These are phyloP conservation scores for Westerdykella ornata DNA, from an alignment of 2,329 filamentous ascomycete species.

Conservation along the genomic window DNA sequence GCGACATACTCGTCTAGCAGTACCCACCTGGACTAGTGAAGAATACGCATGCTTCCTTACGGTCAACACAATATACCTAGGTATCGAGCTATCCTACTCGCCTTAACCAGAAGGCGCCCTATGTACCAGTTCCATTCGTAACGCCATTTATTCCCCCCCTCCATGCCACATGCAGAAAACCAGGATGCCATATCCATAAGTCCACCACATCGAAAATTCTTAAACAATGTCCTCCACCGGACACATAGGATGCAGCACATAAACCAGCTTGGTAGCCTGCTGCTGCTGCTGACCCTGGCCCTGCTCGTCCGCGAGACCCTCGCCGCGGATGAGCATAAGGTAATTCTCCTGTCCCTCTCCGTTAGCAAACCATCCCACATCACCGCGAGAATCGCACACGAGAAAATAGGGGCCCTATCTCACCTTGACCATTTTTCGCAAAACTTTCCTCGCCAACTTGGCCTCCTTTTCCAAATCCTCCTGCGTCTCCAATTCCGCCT, in stretches of 20 bases:
- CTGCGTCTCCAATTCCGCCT: constrained; percentile 71
- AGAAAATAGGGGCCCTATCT: constrained; percentile 22
- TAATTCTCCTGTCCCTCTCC: constrained; percentile 49
- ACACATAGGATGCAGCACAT: constrained; percentile 91
- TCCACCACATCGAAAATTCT: not conserved
- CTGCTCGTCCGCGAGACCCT: constrained; percentile 76
- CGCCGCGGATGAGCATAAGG: constrained; percentile 61
- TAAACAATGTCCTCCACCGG: constrained; percentile 58
- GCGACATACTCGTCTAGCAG: too few species aligned
- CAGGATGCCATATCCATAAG: not conserved
- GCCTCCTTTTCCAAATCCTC: constrained; percentile 75
- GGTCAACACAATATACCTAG: not conserved
- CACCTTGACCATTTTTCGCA: constrained; percentile 96
- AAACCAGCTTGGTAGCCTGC: constrained; percentile 54
- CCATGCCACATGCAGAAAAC: too few species aligned
- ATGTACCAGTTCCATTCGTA: not conserved
- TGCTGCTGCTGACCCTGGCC: constrained; percentile 50
- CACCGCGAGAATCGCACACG: too few species aligned
- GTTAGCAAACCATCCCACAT: not conserved
- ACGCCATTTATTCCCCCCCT: too few species aligned
- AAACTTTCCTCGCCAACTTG: constrained; percentile 69
- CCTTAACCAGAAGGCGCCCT: not conserved
- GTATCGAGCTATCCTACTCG: not conserved
- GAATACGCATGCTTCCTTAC: too few species aligned
- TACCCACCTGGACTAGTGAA: too few species aligned